These are phyloP conservation scores for Dictyostelium firmibasis DNA, from an alignment of 78 protist genomes.

Conservation along the genomic window DNA sequence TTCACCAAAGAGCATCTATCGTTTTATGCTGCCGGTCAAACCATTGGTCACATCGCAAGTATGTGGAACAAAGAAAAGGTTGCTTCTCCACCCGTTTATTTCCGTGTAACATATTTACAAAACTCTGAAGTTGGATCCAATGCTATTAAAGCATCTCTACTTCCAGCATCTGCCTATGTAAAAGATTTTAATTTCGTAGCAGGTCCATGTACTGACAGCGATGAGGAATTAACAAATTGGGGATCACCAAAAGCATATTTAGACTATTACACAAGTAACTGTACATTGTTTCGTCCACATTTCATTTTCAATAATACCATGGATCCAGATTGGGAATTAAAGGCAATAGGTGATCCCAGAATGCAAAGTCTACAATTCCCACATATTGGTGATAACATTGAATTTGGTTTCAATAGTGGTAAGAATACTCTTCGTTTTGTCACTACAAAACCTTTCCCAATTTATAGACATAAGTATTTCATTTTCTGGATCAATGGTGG, in stretches of 20 bases:
- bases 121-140: neutral
- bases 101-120: neutral
- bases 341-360: neutral
- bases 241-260: neutral
- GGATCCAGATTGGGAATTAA: neutral
- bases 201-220: neutral
- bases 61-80: neutral
- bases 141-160: neutral
- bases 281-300: neutral
- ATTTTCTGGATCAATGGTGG: constrained; percentile 23
- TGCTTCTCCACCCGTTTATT: neutral
- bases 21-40: neutral
- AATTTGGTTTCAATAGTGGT: neutral
- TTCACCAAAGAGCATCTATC: neutral
- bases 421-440: neutral
- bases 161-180: neutral
- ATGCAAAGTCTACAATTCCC: neutral
- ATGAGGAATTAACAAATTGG: neutral
- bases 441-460: neutral
- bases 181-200: neutral
- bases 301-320: neutral
- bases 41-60: neutral
- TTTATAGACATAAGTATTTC: neutral
- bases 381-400: neutral
- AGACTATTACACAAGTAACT: neutral